Percentiles rank a stretch among this genome's conserved stretches.
Conservation (phyloP, 352 stramenopile species). For the Hyaloperonospora arabidopsidis region DNA sequence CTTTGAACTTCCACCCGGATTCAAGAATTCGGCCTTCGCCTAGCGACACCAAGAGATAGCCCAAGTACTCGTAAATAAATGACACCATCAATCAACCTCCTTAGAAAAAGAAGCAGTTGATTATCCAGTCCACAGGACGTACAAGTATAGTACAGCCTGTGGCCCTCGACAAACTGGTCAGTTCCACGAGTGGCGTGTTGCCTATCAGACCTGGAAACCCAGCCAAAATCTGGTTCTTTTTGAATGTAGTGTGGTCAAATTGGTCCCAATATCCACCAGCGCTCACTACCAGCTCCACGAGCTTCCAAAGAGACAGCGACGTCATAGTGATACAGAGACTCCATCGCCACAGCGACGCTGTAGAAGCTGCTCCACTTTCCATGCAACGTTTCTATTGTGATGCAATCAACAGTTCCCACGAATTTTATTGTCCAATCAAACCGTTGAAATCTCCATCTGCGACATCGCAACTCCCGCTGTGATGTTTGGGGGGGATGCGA, state of each 20-base stretch:
- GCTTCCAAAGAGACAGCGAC: slow-evolving; percentile 68
- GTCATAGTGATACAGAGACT: slow-evolving; percentile 44
- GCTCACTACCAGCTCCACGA: slow-evolving; percentile 35
- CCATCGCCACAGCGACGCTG: slow-evolving; percentile 46
- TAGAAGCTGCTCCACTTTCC: slow-evolving; percentile 12
- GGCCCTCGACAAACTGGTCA: slow-evolving; percentile 84
- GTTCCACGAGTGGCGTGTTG: slow-evolving; percentile 89
- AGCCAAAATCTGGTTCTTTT: slow-evolving; percentile 19
- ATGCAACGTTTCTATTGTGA: slow-evolving; percentile 15
- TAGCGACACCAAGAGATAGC: slow-evolving; percentile 15
- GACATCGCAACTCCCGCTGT: neutral
- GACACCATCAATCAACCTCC: too few relatives aligned
- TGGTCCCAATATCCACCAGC: slow-evolving; percentile 8
- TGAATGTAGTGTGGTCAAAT: slow-evolving; percentile 18
- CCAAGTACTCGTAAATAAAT: slow-evolving; percentile 1
- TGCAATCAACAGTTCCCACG: slow-evolving; percentile 9
- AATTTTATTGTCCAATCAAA: slow-evolving; percentile 32
- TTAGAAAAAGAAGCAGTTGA: neutral
- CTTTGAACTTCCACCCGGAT: slow-evolving; percentile 96
- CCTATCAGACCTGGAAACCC: slow-evolving; percentile 86
- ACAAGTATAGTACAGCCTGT: slow-evolving; percentile 88
- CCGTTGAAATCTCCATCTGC: slow-evolving; percentile 10
- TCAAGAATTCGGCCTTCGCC: slow-evolving; percentile 95
- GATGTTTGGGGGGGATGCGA: too few relatives aligned
- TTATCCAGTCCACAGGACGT: neutral